Percentiles rank a stretch among this genome's conserved stretches.
phyloP scores from a whole-genome alignment of 495 filamentous ascomycete species.

The Aspergillus coremiiformis region DNA sequence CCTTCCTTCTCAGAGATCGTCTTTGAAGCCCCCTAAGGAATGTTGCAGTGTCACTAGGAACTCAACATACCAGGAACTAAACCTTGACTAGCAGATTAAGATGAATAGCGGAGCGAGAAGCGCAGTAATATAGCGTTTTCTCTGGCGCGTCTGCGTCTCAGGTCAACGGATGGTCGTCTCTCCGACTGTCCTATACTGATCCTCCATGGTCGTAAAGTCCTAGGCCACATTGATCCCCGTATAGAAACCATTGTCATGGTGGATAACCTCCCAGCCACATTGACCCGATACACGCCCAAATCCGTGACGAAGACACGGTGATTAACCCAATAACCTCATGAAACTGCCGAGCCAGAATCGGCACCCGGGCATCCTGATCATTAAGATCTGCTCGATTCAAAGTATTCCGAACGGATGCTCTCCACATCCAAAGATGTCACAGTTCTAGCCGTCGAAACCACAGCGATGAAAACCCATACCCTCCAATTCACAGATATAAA shows the following conservation, averaged over 20 bases:
- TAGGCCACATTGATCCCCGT: not conserved
- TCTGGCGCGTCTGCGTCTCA: too few relatives aligned
- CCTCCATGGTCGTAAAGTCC: too few relatives aligned
- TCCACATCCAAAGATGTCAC: slow-evolving; percentile 33
- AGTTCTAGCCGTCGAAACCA: slow-evolving; percentile 28
- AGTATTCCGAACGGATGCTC: slow-evolving; percentile 41
- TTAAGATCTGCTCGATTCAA: slow-evolving; percentile 26
- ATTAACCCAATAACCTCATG: slow-evolving; percentile 42
- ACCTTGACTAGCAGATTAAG: too few relatives aligned
- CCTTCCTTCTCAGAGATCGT: too few relatives aligned
- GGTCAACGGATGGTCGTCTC: too few relatives aligned
- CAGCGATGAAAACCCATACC: slow-evolving; percentile 33
- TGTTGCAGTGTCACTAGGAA: too few relatives aligned
- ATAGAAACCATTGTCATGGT: not conserved
- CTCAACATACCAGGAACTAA: too few relatives aligned
- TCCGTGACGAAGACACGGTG: slow-evolving; percentile 37
- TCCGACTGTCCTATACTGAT: too few relatives aligned
- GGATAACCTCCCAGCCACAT: slow-evolving; percentile 26
- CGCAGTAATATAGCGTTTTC: too few relatives aligned
- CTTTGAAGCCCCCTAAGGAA: too few relatives aligned
- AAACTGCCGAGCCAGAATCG: slow-evolving; percentile 27
- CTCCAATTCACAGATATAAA: slow-evolving; percentile 44
- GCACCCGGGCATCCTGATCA: not conserved
- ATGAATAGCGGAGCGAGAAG: too few relatives aligned
- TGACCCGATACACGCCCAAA: slow-evolving; percentile 38